Evolutionary conservation across 2,329 filamentous ascomycete genomes (phyloP), one percentile per base, ranked within the genome.

Genomic region (Penicillium sp.): DNA sequence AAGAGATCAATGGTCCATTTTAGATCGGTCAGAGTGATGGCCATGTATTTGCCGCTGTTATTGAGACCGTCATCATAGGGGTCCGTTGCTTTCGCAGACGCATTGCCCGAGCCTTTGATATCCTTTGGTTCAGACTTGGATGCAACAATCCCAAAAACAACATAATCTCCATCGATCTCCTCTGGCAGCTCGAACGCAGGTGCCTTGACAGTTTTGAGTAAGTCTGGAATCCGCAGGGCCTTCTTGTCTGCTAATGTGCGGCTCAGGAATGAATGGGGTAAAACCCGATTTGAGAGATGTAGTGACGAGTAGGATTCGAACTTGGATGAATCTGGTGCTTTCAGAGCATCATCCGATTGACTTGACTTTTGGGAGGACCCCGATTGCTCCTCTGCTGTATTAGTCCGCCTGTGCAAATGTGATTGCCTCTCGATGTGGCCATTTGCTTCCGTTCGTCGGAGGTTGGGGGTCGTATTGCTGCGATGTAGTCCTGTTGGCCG

Each of bases 1-100:
- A 92, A 97, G 40, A 97, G 82, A 60, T 97, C 92, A 11, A 99
- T 74, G 64, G 96, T 91, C 85, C 87, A 96, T 65, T 91, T 88
- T 10, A 99, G 79, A 71, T 99, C 93, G 0, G 90, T 91, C 2
- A 99, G 80, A 2, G 86, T 90, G 58, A 99, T 79, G 1, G 93
- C 88, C 90, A 99, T 97, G 77, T 95, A 99, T 71, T 96, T 97
- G 47, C 88, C 88, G 2, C 69, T 75, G 50, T 80, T 79, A 43
- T 81, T 80, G 50, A 87, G 82, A 9, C 83, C 80, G 45, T 83
- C 77, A 16, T 78, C 75, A 43, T 82, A 75, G 45, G 78, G 76
- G 43, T 80, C 73, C 4, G 69, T 70, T 8, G 76, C 73, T 47
- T 78, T 79, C 1, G 75, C 73, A 8, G 69, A 65, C 7, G 66